Conservation (phyloP, 1,284 basidiomycete species). For the Tetrapyrgos nigripes region DNA sequence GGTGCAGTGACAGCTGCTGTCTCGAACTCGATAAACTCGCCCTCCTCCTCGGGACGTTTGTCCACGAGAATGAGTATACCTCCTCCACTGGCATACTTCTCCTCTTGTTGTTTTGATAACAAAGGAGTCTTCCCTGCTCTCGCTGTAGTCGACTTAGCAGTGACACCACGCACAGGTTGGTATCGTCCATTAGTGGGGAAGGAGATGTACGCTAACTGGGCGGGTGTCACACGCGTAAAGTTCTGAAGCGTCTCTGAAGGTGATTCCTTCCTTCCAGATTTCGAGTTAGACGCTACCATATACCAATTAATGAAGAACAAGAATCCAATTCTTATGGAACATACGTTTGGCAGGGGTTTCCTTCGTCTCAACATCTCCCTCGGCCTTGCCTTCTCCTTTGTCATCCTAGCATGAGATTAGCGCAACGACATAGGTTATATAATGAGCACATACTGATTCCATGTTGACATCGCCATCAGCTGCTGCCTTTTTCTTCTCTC, state of each 20-base stretch:
- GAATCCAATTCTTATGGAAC: background rate
- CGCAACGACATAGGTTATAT: conserved; percentile 5
- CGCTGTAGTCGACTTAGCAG: conserved; percentile 47
- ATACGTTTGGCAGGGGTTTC: conserved; percentile 58
- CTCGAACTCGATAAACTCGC: conserved; percentile 79
- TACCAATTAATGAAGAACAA: conserved; percentile 41
- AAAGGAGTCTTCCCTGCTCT: conserved; percentile 35
- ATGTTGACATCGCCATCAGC: conserved; percentile 76
- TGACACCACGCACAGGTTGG: conserved; percentile 89
- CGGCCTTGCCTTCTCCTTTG: conserved; percentile 52
- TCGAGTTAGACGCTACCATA: conserved; percentile 37
- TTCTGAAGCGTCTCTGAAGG: conserved; percentile 82
- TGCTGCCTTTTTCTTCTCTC: conserved; percentile 88
- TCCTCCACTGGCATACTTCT: conserved; percentile 78
- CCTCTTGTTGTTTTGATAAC: conserved; percentile 33
- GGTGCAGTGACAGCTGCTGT: conserved; percentile 42
- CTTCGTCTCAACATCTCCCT: conserved; percentile 79
- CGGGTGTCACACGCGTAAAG: conserved; percentile 92
- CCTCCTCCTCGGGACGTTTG: conserved; percentile 66
- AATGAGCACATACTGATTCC: conserved; percentile 70
- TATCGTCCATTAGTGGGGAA: conserved; percentile 86
- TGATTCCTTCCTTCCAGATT: conserved; percentile 75
- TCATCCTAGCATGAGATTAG: conserved; percentile 49
- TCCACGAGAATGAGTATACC: conserved; percentile 86
- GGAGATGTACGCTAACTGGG: conserved; percentile 84